Conservation (phyloP, 208 protist genomes). For the Leishmania tropica region DNA sequence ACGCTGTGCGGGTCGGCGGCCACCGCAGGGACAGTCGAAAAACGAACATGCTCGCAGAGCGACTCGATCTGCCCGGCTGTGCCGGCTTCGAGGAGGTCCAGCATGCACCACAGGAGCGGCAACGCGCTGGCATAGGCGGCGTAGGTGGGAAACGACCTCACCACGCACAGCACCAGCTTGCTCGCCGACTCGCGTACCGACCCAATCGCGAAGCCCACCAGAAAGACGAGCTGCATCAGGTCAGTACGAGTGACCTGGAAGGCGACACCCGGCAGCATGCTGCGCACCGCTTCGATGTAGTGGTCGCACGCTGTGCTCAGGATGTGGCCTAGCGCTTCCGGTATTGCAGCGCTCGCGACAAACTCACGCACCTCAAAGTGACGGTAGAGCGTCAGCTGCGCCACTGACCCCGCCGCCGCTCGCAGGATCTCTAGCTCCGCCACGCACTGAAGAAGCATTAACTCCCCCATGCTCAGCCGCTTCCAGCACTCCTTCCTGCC, state of each 20-base stretch:
- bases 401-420: conserved; percentile 68
- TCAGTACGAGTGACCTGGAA: conserved; percentile 55
- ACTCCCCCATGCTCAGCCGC: conserved; percentile 60
- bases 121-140: conserved; percentile 54
- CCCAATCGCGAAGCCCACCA: conserved; percentile 66
- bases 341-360: conserved; percentile 67
- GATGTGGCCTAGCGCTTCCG: conserved; percentile 38
- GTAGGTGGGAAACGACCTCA: conserved; percentile 60
- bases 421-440: conserved; percentile 77
- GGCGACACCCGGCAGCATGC: conserved; percentile 46
- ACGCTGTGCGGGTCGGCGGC: conserved; percentile 47
- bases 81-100: conserved; percentile 65
- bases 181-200: conserved; percentile 68
- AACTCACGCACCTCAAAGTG: conserved; percentile 86
- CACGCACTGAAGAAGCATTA: conserved; percentile 70
- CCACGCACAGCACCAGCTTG: conserved; percentile 53
- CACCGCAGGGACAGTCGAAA: conserved; percentile 51
- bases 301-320: conserved; percentile 49
- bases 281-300: conserved; percentile 49
- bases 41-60: conserved; percentile 62
- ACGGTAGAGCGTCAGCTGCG: conserved; percentile 74
- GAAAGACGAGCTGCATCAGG: conserved; percentile 70
- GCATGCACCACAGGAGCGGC: conserved; percentile 75
- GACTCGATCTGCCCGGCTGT: conserved; percentile 49
- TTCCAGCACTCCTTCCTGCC: conserved; percentile 32